Conservation (phyloP, 345 rosid genomes). For the Eucalyptus lansdowneana region DNA sequence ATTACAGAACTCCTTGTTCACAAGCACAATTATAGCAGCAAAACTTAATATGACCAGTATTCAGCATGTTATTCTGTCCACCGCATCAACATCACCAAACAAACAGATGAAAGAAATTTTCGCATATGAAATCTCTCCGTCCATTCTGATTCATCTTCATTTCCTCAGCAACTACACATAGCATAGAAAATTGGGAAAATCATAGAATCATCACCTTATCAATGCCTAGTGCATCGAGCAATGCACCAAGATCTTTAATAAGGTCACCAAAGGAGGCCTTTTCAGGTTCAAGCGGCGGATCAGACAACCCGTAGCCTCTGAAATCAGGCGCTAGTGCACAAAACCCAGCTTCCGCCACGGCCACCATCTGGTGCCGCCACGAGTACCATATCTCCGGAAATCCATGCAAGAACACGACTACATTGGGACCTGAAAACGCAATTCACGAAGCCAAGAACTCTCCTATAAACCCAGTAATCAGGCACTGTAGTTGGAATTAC, state of each 20-base stretch:
- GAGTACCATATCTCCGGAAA: constrained; percentile 67
- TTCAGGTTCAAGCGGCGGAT: constrained; percentile 27
- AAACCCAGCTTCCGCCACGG: constrained; percentile 28
- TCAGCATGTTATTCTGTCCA: background rate
- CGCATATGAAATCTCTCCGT: background rate
- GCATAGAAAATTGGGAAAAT: background rate
- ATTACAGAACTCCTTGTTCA: background rate
- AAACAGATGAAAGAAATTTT: background rate
- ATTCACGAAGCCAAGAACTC: background rate
- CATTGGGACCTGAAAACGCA: constrained; percentile 7
- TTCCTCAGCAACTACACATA: background rate
- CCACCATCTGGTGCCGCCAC: constrained; percentile 50
- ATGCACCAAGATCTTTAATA: constrained; percentile 16
- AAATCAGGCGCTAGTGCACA: constrained; percentile 37
- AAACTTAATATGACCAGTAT: background rate
- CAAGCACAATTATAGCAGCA: background rate
- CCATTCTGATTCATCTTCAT: background rate
- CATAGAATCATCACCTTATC: constrained; percentile 6
- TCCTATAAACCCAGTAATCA: background rate
- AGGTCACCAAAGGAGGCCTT: constrained; percentile 17
- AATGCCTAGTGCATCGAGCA: constrained; percentile 26
- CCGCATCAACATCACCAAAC: background rate
- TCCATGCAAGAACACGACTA: constrained; percentile 43
- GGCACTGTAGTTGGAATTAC: background rate
- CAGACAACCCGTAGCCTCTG: constrained; percentile 47